Percentiles rank a stretch among this genome's conserved stretches.
These are phyloP conservation scores for Phellopilus nigrolimitatus DNA, from an alignment of 1,284 basidiomycete species.

Conservation along the genomic window DNA sequence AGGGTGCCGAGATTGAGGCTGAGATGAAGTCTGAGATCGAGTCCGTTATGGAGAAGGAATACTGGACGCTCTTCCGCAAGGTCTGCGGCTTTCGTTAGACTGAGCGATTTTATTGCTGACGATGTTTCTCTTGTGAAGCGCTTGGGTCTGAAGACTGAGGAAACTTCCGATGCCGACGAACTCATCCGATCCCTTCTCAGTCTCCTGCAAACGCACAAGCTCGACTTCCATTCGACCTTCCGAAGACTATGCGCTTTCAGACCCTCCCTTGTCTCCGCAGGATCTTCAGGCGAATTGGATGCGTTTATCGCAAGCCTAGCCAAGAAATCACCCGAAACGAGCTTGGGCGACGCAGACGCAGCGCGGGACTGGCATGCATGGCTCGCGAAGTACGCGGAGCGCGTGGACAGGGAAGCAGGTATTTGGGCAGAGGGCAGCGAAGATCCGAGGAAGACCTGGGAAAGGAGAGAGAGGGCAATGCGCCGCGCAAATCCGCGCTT, in stretches of 20 bases:
- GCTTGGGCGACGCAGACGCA: constrained; percentile 38
- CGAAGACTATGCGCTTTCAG: constrained; percentile 64
- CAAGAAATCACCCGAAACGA: constrained; percentile 38
- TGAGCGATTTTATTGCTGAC: neutral
- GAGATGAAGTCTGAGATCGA: constrained; percentile 58
- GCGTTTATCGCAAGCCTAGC: constrained; percentile 47
- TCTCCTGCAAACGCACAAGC: constrained; percentile 61
- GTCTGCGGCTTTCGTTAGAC: constrained; percentile 34
- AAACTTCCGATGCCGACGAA: constrained; percentile 53
- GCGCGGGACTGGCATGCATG: constrained; percentile 53
- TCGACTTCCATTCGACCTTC: constrained; percentile 86
- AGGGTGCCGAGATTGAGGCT: constrained; percentile 48
- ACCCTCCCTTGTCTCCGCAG: constrained; percentile 37
- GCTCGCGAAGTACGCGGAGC: constrained; percentile 62
- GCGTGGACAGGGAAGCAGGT: constrained; percentile 61
- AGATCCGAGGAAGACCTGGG: constrained; percentile 33
- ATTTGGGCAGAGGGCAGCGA: too few relatives aligned
- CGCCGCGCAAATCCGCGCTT: constrained; percentile 77
- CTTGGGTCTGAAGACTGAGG: constrained; percentile 59
- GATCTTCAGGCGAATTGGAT: constrained; percentile 31
- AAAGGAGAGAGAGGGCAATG: constrained; percentile 40
- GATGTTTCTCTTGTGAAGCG: constrained; percentile 46
- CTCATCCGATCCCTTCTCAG: constrained; percentile 63
- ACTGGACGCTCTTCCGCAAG: constrained; percentile 63
- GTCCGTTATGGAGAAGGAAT: constrained; percentile 52